Percentiles rank a stretch among this genome's conserved stretches.
These are phyloP conservation scores for Microcera coccophila DNA, from an alignment of 2,329 filamentous ascomycete species.

Conservation along the genomic window DNA sequence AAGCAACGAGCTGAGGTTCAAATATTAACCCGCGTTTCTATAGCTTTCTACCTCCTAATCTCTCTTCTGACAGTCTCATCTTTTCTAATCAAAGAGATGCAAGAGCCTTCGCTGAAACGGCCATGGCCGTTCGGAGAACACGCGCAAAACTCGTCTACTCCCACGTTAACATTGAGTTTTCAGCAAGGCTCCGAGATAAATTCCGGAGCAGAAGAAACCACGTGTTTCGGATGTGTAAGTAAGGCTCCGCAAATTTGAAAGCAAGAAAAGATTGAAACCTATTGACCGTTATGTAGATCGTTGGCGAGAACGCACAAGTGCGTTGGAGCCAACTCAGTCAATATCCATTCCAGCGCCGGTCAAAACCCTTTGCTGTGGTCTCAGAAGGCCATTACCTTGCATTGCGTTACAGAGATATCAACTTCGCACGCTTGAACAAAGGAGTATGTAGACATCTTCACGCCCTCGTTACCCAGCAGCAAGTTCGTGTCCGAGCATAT, in stretches of 20 bases:
- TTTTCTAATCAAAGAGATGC: not conserved
- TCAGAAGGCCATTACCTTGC: slow-evolving; percentile 2
- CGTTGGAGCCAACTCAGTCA: not conserved
- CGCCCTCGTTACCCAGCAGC: not conserved
- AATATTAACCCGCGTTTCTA: no score
- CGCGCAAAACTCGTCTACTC: not conserved
- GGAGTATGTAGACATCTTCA: slow-evolving; percentile 1
- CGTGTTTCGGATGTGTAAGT: not conserved
- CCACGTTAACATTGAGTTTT: not conserved
- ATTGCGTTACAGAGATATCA: not conserved
- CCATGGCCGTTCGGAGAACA: not conserved
- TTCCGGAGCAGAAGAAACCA: not conserved
- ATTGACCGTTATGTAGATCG: not conserved
- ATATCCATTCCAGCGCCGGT: not conserved
- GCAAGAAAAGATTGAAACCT: not conserved
- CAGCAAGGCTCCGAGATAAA: not conserved
- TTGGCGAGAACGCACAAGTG: not conserved
- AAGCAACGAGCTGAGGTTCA: no score
- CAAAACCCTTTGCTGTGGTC: not conserved
- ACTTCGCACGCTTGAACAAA: not conserved
- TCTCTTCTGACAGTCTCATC: not conserved
- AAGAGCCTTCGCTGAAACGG: not conserved
- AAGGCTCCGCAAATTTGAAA: not conserved
- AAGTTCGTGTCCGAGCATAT: not conserved
- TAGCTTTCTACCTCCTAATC: no score